Evolutionary conservation across 257 asterid genomes (phyloP).

Genomic region (Henckelia pumila): DNA sequence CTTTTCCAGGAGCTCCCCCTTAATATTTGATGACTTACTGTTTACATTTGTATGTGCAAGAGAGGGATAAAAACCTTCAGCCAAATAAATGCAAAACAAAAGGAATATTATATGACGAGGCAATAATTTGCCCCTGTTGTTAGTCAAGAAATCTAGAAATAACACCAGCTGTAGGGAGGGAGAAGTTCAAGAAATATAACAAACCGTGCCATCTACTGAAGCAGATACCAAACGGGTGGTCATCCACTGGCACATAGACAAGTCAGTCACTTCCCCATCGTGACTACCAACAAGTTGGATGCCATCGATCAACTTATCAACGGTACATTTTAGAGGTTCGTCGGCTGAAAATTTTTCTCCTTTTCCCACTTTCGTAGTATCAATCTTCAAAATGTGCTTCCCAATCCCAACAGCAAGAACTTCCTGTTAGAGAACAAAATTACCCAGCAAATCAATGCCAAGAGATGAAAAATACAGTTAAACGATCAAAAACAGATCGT

Average conservation of each 20-base stretch:
- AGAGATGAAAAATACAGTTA: slow-evolving; percentile 2
- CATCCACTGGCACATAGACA: slow-evolving; percentile 99
- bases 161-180: not conserved
- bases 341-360: slow-evolving; percentile 78
- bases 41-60: not conserved
- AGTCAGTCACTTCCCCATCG: slow-evolving; percentile 94
- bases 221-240: slow-evolving; percentile 94
- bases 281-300: slow-evolving; percentile 92
- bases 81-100: not conserved
- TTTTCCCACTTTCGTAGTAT: slow-evolving; percentile 87
- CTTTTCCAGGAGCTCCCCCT: not conserved
- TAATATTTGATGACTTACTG: not conserved
- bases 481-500: not conserved
- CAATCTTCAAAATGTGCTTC: slow-evolving; percentile 65
- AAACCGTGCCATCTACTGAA: slow-evolving; percentile 94
- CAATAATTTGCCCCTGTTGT: not conserved
- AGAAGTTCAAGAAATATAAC: slow-evolving; percentile 26
- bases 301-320: slow-evolving; percentile 79
- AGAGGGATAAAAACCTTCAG: not conserved
- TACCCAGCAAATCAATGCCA: slow-evolving; percentile 22
- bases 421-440: slow-evolving; percentile 51
- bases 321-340: slow-evolving; percentile 79
- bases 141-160: not conserved
- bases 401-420: slow-evolving; percentile 95
- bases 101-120: not conserved